Conservation (phyloP, 2,329 filamentous ascomycete species). For the Meredithiella fracta region DNA sequence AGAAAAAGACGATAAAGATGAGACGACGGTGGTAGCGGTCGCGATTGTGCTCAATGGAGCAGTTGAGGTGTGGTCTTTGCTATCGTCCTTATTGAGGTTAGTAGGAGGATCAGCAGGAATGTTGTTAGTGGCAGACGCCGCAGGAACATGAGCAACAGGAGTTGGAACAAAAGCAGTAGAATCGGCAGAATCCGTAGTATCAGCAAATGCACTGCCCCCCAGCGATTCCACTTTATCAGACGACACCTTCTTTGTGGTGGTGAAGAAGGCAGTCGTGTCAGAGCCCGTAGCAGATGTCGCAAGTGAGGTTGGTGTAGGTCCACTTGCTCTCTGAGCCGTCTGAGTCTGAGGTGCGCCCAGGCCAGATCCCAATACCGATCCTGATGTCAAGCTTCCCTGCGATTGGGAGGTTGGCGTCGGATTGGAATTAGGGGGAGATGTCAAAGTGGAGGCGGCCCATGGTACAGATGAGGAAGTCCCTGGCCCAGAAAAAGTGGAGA, state of each 20-base stretch:
- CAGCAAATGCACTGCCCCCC: not conserved
- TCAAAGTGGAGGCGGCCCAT: slow-evolving; percentile 12
- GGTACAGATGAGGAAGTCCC: slow-evolving; percentile 7
- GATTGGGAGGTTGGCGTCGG: slow-evolving; percentile 18
- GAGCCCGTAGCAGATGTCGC: slow-evolving; percentile 13
- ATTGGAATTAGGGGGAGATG: slow-evolving; percentile 25
- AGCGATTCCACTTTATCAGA: not conserved
- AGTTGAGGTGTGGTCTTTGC: not conserved
- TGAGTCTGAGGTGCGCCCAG: slow-evolving; percentile 5
- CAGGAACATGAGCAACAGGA: not conserved
- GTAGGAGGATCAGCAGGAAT: not conserved
- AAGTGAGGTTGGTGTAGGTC: slow-evolving; percentile 5
- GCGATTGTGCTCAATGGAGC: not conserved
- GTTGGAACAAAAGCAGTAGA: not conserved
- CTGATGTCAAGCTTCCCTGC: slow-evolving; percentile 6
- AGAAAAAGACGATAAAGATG: slow-evolving; percentile 13
- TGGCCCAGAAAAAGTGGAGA: slow-evolving; percentile 6
- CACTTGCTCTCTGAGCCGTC: slow-evolving; percentile 6
- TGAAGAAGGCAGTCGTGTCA: not conserved
- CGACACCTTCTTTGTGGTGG: not conserved
- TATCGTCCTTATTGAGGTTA: too few relatives aligned
- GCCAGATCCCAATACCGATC: slow-evolving; percentile 6
- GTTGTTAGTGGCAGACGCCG: not conserved
- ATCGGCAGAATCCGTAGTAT: not conserved
- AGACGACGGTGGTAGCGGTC: not conserved